Base-by-base conservation (phyloP, 148 eudicot species). In the Diospyros kaki region DNA sequence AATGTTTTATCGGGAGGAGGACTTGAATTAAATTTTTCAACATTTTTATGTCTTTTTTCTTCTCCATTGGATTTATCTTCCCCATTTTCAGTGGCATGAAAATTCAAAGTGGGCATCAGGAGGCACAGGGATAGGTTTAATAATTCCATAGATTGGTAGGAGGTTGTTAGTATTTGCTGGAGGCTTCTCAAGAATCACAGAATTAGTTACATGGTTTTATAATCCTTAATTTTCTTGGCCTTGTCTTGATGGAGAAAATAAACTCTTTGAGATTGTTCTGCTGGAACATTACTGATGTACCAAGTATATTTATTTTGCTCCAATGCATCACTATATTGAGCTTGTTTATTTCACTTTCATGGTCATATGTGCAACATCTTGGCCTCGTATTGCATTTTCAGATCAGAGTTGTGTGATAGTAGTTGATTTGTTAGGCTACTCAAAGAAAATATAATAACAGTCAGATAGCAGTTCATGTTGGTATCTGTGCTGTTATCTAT, bases 111-210 rank as follows among this genome's bases (percentile, higher is more conserved):
- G 39, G 79, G 73, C 12, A 15, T 76, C 56, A 62, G 80, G 67
- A 79, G 73, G 76, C 73, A 83, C 77, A 77, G 85, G 63, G 71
- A 76, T 67, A 85, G 72, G 52, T 84, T 80, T 79, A 83, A 80
- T 85, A 87, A 89, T 79, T 81, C 77, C 72, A 82, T 75, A 84
- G 80, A 75, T 71, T 81, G 76, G 64, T 83, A 83, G 88, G 77
- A 79, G 74, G 77, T 82, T 75, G 9, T 78, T 76, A 80, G 73
- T 72, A 65, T 80, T 81, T 61, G 44, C 51, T 28, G 63, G 69
- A 76, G 67, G 74, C 54, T 68, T 71, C 69, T 74, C 11, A 75
- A 76, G 68, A 69, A 54, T 85, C 64, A 70, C 69, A 77, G 58
- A 65, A 69, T 53, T 44, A 41, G 52, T 58, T 75, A 40, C 64